These are phyloP conservation scores for Vitis vinifera DNA, from an alignment of 164 flowering plant species.

Conservation along the genomic window DNA sequence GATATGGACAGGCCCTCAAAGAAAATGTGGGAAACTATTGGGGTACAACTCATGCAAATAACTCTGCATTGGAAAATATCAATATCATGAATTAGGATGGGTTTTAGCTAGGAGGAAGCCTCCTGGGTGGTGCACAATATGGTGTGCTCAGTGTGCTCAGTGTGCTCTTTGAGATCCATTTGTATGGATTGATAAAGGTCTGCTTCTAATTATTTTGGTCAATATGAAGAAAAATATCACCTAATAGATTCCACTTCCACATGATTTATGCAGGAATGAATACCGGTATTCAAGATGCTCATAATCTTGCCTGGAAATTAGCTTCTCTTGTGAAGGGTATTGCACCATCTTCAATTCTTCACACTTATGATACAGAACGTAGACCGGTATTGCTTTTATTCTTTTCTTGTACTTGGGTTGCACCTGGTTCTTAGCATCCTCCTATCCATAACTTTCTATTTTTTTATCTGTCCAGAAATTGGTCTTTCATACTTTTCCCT, in stretches of 20 bases:
- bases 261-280: constrained; percentile 75
- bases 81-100: background rate
- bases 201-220: background rate
- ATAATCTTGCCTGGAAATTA: constrained; percentile 97
- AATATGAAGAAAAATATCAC: background rate
- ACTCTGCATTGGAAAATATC: background rate
- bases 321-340: constrained; percentile 68
- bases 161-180: background rate
- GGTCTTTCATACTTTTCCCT: background rate
- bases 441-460: too few species aligned
- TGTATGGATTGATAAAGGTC: background rate
- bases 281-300: constrained; percentile 98
- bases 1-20: too few species aligned
- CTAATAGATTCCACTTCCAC: background rate
- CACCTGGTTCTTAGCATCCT: too few species aligned
- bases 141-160: background rate
- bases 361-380: constrained; percentile 83
- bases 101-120: background rate
- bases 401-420: background rate
- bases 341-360: constrained; percentile 63
- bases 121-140: background rate
- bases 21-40: background rate
- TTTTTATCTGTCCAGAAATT: too few species aligned
- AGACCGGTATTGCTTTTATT: constrained; percentile 59
- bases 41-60: background rate